Base-by-base conservation (phyloP, 176 grass and related monocot species). In the Zoysia pacifica region DNA sequence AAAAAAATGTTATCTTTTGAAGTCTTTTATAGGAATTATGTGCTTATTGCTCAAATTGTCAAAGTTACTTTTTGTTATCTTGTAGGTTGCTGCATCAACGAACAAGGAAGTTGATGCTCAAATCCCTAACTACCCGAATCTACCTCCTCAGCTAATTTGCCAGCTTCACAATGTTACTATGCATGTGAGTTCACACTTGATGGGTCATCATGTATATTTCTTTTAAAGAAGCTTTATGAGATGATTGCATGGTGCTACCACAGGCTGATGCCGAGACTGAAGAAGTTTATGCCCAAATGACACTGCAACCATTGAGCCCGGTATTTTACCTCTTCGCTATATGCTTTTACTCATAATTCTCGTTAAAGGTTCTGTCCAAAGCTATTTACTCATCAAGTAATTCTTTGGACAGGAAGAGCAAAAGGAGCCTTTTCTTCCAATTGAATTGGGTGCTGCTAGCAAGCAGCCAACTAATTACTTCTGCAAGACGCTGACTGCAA, bases 241-340 rank as follows among this genome's bases (percentile, higher is more conserved):
- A 40, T 61, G 38, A 53, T 78, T 78, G 55, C 20, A 55, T 80
- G 60, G 59, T 86, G 36, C 68, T 56, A 63, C 77, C 44, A 16
- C 87, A 97, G 94, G 94, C 94, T 79, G 94, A 97, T 90, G 80
- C 73, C 8, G 94, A 94, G 60, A 97, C 94, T 20, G 94, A 97
- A 90, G 94, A 97, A 90, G 94, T 97, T 43, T 97, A 97, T 92
- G 89, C 94, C 41, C 94, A 97, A 44, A 97, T 97, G 94, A 94
- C 91, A 49, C 73, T 97, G 81, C 94, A 97, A 71, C 94, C 94
- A 6, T 87, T 97, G 87, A 91, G 87, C 51, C 77, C 70, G 73
- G 94, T 97, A 97, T 73, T 76, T 81, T 79, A 37, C 46, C 20
- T 50, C 42, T 50, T 79, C 64, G 45, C 82, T 54, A 42, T 76